Evolutionary conservation across 306 rosid species (phyloP), one percentile per base, ranked within the genome.

Genomic region (Rosa rugosa): DNA sequence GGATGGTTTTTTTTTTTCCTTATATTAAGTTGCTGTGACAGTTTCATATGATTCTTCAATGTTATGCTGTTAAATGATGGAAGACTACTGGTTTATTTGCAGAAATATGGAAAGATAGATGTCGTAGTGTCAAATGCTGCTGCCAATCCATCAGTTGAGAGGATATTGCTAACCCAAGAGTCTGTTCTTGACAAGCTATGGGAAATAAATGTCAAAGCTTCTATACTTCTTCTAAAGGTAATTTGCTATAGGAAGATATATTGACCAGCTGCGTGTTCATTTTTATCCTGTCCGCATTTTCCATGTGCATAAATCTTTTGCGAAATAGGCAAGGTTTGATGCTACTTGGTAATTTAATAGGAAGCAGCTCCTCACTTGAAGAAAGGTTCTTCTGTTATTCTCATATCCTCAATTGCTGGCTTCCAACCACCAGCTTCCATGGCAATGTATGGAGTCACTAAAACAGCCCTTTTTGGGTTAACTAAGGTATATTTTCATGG

Each of bases 391-490:
- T 87, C 99, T 6, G 94, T 95, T 8, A 88, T 95, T 79, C 67
- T 95, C 40, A 86, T 95, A 84, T 95, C 99, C 69, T 95, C 99
- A 14, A 90, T 95, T 42, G 79, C 92, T 27, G 98, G 87, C 63
- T 96, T 13, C 88, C 51, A 90, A 25, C 98, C 98, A n/a, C 85
- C 90, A 9, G 46, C 92, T 76, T 23, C 91, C 79, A 69, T 93
- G 97, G 97, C 98, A 82, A 91, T 96, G 99, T 96, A 96, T 84
- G 99, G 98, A 47, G 99, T 96, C 77, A 93, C 99, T 77, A 96
- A 96, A 85, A 96, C 99, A 14, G 98, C 98, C 50, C 99, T 96
- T 69, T 79, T 96, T 44, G 99, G 98, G 79, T 94, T 96, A 72
- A 85, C 97, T 67, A 96, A 96, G 91, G 99, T 93, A 40, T 90